Percentiles rank a stretch among this genome's conserved stretches.
Conservation (phyloP, 108 stramenopile genomes). For the Epipyxis sp. region DNA sequence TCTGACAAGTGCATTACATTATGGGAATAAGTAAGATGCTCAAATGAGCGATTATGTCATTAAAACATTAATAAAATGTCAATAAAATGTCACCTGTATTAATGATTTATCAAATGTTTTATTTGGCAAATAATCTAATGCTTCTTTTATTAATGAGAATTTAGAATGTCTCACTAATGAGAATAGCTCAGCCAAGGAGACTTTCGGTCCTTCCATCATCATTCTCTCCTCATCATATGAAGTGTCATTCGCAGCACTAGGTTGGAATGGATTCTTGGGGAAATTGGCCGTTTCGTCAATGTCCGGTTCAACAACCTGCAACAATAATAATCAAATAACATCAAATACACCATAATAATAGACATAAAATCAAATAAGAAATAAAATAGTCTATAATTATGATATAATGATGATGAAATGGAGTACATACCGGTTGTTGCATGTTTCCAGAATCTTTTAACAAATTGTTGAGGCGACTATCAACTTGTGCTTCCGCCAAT, state of each 20-base stretch:
- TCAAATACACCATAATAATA: no score
- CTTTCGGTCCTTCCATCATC: constrained; percentile 16
- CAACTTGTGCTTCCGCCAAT: constrained; percentile 44
- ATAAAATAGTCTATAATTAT: no score
- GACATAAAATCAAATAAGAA: no score
- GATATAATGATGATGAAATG: no score
- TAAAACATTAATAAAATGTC: no score
- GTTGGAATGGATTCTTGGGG: not conserved
- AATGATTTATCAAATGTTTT: constrained; percentile 55
- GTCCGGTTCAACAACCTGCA: no score
- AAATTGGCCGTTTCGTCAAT: not conserved
- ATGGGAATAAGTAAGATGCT: no score
- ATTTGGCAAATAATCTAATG: constrained; percentile 61
- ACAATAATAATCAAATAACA: no score
- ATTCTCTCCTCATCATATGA: not conserved
- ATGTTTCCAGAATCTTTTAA: no score
- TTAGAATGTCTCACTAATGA: constrained; percentile 66
- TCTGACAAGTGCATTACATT: no score
- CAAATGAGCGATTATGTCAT: no score
- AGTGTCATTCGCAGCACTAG: not conserved
- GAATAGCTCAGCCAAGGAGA: constrained; percentile 46
- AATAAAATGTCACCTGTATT: constrained; percentile 31
- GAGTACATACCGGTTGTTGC: no score
- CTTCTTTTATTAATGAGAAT: constrained; percentile 62
- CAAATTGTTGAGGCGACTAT: constrained; percentile 9